phyloP scores from a whole-genome alignment of 805 yeast species.

The Candida manassasensis region DNA sequence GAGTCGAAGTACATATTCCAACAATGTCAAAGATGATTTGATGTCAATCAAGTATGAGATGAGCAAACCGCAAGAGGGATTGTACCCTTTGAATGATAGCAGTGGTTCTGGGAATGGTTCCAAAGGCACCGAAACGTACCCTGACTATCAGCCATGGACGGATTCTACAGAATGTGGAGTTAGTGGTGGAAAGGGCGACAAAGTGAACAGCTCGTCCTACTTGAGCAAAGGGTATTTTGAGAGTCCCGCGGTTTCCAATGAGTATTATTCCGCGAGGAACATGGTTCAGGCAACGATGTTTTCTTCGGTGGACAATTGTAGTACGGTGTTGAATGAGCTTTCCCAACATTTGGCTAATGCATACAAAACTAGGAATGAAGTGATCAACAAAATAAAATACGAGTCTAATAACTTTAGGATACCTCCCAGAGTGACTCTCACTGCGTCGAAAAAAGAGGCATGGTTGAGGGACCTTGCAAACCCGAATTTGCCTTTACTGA shows the following conservation, averaged over 20 bases:
- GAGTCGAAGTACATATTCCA: slow-evolving; percentile 15
- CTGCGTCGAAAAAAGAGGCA: slow-evolving; percentile 77
- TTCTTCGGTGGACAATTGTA: slow-evolving; percentile 31
- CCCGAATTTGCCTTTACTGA: slow-evolving; percentile 57
- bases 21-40: slow-evolving; percentile 28
- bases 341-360: slow-evolving; percentile 35
- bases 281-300: slow-evolving; percentile 45
- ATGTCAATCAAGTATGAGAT: slow-evolving; percentile 31
- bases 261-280: slow-evolving; percentile 65
- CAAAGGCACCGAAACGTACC: slow-evolving; percentile 36
- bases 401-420: slow-evolving; percentile 53
- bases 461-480: slow-evolving; percentile 84
- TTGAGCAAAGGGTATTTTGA: slow-evolving; percentile 72
- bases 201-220: slow-evolving; percentile 44
- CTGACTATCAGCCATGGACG: slow-evolving; percentile 72
- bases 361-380: slow-evolving; percentile 34
- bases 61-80: slow-evolving; percentile 27
- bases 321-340: slow-evolving; percentile 31
- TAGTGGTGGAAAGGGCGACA: slow-evolving; percentile 28
- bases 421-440: slow-evolving; percentile 85
- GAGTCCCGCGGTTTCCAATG: slow-evolving; percentile 56
- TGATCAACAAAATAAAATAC: slow-evolving; percentile 32
- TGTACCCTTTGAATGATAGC: slow-evolving; percentile 32
- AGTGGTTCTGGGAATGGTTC: slow-evolving; percentile 6
- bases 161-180: slow-evolving; percentile 39